phyloP scores from a whole-genome alignment of 805 yeast genomes.

The Saccharomycopsis malanga region DNA sequence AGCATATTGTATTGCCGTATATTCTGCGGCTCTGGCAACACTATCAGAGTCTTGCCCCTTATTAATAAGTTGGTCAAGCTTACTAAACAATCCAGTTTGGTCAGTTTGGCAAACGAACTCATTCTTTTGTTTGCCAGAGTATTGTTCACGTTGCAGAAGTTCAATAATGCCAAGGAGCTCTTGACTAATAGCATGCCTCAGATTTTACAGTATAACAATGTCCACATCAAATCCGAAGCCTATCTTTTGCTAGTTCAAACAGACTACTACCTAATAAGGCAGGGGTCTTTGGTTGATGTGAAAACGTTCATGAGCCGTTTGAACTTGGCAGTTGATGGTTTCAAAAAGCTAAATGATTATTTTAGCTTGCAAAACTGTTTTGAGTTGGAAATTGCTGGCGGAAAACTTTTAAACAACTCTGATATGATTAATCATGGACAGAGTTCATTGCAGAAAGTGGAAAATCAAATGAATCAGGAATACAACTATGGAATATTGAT shows the following conservation, averaged over 20 bases:
- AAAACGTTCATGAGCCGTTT: not conserved
- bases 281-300: too few relatives aligned
- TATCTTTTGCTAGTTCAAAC: not conserved
- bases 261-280: too few relatives aligned
- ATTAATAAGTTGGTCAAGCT: conserved; percentile 43
- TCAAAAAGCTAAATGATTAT: not conserved
- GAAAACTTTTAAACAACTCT: not conserved
- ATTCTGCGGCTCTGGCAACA: conserved; percentile 29
- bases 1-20: conserved; percentile 42
- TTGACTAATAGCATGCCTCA: conserved; percentile 38
- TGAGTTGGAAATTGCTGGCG: not conserved
- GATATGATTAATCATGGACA: not conserved
- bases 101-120: conserved; percentile 40
- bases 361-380: conserved; percentile 1
- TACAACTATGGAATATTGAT: not conserved
- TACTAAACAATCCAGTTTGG: conserved; percentile 41
- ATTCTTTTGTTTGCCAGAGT: conserved; percentile 39
- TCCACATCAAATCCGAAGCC: not conserved
- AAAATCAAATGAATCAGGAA: not conserved
- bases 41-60: conserved; percentile 44
- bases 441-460: not conserved
- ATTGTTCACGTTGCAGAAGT: conserved; percentile 35
- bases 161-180: conserved; percentile 38
- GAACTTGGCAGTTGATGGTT: not conserved
- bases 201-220: conserved; percentile 34